Base-by-base conservation (phyloP, 2,329 filamentous ascomycete genomes). In the Colletotrichum eleusines region DNA sequence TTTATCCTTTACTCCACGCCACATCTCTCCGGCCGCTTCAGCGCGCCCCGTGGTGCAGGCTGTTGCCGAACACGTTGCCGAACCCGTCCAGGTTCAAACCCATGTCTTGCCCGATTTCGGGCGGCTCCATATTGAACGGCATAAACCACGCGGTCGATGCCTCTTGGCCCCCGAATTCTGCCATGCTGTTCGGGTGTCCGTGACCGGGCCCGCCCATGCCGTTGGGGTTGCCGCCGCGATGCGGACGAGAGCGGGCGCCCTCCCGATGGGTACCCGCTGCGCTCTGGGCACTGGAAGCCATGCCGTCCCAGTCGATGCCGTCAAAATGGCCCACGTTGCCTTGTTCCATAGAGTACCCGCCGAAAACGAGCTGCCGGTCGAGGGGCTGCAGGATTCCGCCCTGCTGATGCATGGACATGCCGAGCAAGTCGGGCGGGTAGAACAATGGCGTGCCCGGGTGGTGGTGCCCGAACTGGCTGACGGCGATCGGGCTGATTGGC, bases 61-160 rank as follows among this genome's bases (percentile, higher is more conserved):
- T 73, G 5, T 75, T 78, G 4, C 81, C 81, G 75, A 88, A 88
- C 76, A 89, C 83, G 35, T 77, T 80, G 33, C 81, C 81, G 73
- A 88, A 88, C 12, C 80, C 80, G 71, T 89, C 87, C 33, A 86
- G 79, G 44, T 81, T 81, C 31, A 83, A 76, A 26, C 79, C 80
- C 63, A 85, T 73, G 46, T 88, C 86, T 64, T 86, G 86, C 8
- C 83, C 81, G 51, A 88, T 80, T 68, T 90, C 88, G 0, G 92
- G 90, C 26, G 94, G 93, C 69, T 96, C 93, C 81, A 97, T 90
- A 78, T 97, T 97, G 81, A 97, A 97, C 1, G 95, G 94, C 84
- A 97, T 90, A 80, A 97, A 97, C 93, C 95, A 98, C 6, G 92
- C 93, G 63, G 91, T 91, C 61, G 84, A 87, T 2, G 86, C 82